A percentile compares a stretch with the other conserved stretches of the same genome.
Evolutionary conservation across 768 basidiomycete genomes (phyloP).

Genomic region (Kwoniella dendrophila): DNA sequence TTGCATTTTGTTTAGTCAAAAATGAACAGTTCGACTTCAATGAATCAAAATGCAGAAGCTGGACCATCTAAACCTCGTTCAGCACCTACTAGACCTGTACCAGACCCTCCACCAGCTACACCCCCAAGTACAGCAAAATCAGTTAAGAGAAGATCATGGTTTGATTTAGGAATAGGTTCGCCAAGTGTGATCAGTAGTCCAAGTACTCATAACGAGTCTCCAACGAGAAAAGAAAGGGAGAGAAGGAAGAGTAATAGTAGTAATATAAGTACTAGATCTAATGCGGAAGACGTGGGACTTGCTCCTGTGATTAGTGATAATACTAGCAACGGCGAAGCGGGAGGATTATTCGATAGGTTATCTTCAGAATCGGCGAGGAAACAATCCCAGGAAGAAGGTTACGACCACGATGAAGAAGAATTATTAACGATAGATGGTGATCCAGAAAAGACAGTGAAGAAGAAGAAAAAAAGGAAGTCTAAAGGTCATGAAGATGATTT

Average conservation of each 20-base stretch:
- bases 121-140: conserved; percentile 26
- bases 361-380: neutral
- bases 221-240: conserved; percentile 10
- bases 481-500: conserved; percentile 10
- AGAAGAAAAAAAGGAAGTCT: conserved; percentile 28
- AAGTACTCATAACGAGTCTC: neutral
- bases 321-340: neutral
- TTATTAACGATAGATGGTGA: conserved; percentile 42
- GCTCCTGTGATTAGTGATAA: neutral
- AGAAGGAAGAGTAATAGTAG: conserved; percentile 15
- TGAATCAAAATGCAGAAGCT: conserved; percentile 31
- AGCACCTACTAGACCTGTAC: conserved; percentile 18
- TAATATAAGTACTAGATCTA: neutral
- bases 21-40: neutral
- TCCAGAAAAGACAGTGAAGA: conserved; percentile 16
- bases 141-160: conserved; percentile 41
- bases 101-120: conserved; percentile 21
- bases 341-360: neutral
- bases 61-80: conserved; percentile 25
- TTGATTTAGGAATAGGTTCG: conserved; percentile 24
- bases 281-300: conserved; percentile 7
- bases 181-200: conserved; percentile 7
- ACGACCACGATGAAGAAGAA: conserved; percentile 15
- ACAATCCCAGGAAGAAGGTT: neutral
- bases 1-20: too few relatives aligned